A percentile compares a stretch with the other conserved stretches of the same genome.
phyloP scores from a whole-genome alignment of 768 basidiomycete genomes.

The Tephrocybe sp. region DNA sequence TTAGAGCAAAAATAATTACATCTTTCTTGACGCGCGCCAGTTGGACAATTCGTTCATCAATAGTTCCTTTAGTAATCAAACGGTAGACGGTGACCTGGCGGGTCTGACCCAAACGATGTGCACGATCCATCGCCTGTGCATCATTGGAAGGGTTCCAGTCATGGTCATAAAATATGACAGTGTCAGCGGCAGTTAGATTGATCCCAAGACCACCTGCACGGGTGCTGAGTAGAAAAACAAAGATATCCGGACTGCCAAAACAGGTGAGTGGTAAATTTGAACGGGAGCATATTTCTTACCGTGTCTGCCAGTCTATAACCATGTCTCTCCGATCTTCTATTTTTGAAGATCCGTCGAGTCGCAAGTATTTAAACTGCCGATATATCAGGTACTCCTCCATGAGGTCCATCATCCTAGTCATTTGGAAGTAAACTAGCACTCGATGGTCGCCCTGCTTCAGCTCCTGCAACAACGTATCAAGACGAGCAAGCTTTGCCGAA shows the following conservation, averaged over 20 bases:
- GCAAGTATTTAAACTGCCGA: conserved; percentile 92
- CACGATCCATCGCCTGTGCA: conserved; percentile 97
- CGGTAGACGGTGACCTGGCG: conserved; percentile 97
- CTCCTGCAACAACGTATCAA: conserved; percentile 87
- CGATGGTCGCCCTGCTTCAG: conserved; percentile 92
- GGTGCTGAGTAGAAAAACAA: conserved; percentile 88
- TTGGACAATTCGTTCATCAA: conserved; percentile 96
- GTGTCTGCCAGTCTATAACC: conserved; percentile 99
- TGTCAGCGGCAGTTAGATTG: conserved; percentile 94
- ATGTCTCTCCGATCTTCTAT: conserved; percentile 96
- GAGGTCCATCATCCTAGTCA: conserved; percentile 99
- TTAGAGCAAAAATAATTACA: conserved; percentile 40
- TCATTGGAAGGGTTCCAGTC: conserved; percentile 98
- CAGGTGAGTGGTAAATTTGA: background rate
- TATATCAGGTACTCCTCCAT: conserved; percentile 99
- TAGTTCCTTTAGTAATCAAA: conserved; percentile 88
- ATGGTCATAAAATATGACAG: conserved; percentile 92
- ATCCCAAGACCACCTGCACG: conserved; percentile 96
- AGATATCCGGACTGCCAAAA: conserved; percentile 72
- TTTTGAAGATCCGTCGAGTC: conserved; percentile 91
- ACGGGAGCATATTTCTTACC: conserved; percentile 45
- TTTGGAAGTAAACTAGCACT: conserved; percentile 97
- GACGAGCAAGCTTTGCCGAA: conserved; percentile 90
- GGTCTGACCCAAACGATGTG: conserved; percentile 94
- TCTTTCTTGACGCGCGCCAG: conserved; percentile 97